These are phyloP conservation scores for Penicillium sp. DNA, from an alignment of 2,329 filamentous ascomycete species.

Conservation along the genomic window DNA sequence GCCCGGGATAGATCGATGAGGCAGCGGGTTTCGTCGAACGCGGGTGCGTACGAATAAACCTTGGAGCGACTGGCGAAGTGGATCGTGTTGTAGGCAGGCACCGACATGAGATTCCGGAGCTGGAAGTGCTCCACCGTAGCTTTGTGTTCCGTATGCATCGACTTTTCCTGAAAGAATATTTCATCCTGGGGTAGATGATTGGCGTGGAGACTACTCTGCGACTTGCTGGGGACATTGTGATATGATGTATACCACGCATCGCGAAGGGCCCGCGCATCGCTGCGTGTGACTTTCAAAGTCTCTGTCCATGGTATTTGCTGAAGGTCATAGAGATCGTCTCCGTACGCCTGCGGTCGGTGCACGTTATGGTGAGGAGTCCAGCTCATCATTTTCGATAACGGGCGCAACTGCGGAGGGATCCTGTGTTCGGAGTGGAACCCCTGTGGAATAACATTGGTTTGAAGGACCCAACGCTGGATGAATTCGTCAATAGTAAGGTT, in stretches of 20 bases:
- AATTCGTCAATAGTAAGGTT: slow-evolving; percentile 50
- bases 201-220: slow-evolving; percentile 26
- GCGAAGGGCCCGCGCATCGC: slow-evolving; percentile 42
- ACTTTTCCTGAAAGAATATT: slow-evolving; percentile 52
- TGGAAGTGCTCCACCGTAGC: slow-evolving; percentile 63
- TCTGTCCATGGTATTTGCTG: slow-evolving; percentile 49
- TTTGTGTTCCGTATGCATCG: slow-evolving; percentile 55
- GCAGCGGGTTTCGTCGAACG: slow-evolving; percentile 44
- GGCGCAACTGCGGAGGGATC: slow-evolving; percentile 26
- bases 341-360: slow-evolving; percentile 34
- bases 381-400: slow-evolving; percentile 37
- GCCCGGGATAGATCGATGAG: slow-evolving; percentile 56
- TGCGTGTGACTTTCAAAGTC: slow-evolving; percentile 39
- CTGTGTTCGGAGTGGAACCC: slow-evolving; percentile 24
- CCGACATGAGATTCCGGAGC: slow-evolving; percentile 61
- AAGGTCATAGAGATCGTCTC: slow-evolving; percentile 40
- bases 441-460: slow-evolving; percentile 24
- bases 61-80: slow-evolving; percentile 56
- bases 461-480: slow-evolving; percentile 45
- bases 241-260: slow-evolving; percentile 49
- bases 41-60: slow-evolving; percentile 55
- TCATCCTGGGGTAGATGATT: slow-evolving; percentile 45
- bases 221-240: slow-evolving; percentile 40
- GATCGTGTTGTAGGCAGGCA: slow-evolving; percentile 58
- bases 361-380: slow-evolving; percentile 41